Conservation (phyloP, 2,329 filamentous ascomycete species). For the Sarocladium oryzae region DNA sequence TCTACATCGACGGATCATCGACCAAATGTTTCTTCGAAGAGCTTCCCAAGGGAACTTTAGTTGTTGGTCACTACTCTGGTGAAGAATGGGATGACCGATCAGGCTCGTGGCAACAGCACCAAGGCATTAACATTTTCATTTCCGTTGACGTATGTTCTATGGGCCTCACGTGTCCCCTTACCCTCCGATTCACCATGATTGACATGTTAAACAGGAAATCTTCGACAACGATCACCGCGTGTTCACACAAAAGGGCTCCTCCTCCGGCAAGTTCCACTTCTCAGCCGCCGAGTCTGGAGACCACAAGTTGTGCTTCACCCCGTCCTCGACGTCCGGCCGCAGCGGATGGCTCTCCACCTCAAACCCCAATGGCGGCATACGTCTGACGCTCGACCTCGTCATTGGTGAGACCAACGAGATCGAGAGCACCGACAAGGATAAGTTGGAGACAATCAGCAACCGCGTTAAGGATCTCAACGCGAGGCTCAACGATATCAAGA, state of each 20-base stretch:
- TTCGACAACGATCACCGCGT: slow-evolving; percentile 98
- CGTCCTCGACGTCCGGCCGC: slow-evolving; percentile 64
- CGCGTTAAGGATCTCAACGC: slow-evolving; percentile 86
- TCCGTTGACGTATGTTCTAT: slow-evolving; percentile 67
- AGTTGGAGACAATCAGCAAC: slow-evolving; percentile 82
- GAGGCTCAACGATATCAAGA: slow-evolving; percentile 77
- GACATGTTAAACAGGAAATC: slow-evolving; percentile 74
- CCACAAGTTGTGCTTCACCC: slow-evolving; percentile 91
- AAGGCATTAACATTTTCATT: slow-evolving; percentile 76
- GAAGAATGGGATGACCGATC: slow-evolving; percentile 73
- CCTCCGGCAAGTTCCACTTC: slow-evolving; percentile 87
- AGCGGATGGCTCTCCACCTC: slow-evolving; percentile 65
- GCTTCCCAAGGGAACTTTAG: slow-evolving; percentile 91
- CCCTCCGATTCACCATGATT: too few species aligned
- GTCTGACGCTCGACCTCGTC: slow-evolving; percentile 79
- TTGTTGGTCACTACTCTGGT: slow-evolving; percentile 86
- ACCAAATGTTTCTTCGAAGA: slow-evolving; percentile 99
- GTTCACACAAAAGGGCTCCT: slow-evolving; percentile 73
- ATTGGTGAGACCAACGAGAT: slow-evolving; percentile 94
- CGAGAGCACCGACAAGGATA: slow-evolving; percentile 87
- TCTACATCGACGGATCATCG: slow-evolving; percentile 81
- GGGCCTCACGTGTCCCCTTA: too few species aligned
- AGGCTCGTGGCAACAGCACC: slow-evolving; percentile 64
- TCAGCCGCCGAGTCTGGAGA: slow-evolving; percentile 90
- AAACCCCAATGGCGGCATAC: slow-evolving; percentile 67